Evolutionary conservation across 2,329 filamentous ascomycete species (phyloP), one percentile per base, ranked within the genome.

Genomic region (Ascochyta lentis): DNA sequence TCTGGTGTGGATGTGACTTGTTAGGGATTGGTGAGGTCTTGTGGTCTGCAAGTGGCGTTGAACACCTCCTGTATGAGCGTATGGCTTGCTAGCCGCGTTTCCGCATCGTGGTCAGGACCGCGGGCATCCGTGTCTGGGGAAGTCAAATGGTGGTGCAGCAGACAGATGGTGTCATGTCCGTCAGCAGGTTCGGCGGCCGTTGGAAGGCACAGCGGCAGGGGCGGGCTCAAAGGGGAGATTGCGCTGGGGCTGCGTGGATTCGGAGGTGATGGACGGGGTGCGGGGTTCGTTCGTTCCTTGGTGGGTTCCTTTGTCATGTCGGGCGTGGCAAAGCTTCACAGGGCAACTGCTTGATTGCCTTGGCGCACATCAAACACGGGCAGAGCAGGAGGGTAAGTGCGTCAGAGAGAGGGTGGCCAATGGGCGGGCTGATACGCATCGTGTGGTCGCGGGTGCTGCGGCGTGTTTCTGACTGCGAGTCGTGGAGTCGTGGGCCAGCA

Each of bases 251-350:
- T 19, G 19, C 19, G 19, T 19, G 19, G 19, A 19, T 19, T 19
- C 19, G 19, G 19, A 19, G 38, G 51, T 39, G 52, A 54, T 54
- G 39, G 48, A 35, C 48, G 33, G 39, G 39, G 29, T 44, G 52
- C 52, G 49, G 49, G 49, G 24, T 26, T 26, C 24, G 49, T 44
- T 38, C 22, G 49, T 45, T 50, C 48, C 48, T 50, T 26, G 22
- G 47, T 37, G 19, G 19, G 19, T 31, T 41, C 42, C 24, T 26
- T 26, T 53, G 12, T 42, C 46, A 49, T 55, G 35, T 55, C 52
- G 46, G 51, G 45, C 27, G 27, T 49, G 27, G 33, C 48, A 54
- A 55, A 55, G 52, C 52, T 55, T 55, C 52, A 38, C 16, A 55
- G 40, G 33, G 26, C 31, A 19, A 33, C 13, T 33, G 33, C 49